Evolutionary conservation across 148 eudicot species (phyloP), one percentile per base, ranked within the genome.

Genomic region (Vaccinium darrowii): DNA sequence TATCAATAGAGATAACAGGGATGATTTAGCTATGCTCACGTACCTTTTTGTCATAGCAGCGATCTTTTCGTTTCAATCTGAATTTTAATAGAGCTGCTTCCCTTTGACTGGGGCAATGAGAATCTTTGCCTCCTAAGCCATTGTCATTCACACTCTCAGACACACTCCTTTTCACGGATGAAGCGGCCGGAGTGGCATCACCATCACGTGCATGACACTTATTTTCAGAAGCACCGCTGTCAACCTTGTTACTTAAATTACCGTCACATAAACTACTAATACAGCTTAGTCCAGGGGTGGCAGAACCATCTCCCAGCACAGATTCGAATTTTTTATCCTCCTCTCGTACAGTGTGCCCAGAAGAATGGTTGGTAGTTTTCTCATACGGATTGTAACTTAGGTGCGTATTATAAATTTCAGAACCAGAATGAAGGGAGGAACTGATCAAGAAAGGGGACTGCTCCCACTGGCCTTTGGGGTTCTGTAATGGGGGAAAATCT

Each of bases 31-130:
- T 13, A 69, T 11, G 30, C 43, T 27, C 19, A 30, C 74, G 30
- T 91, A 96, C 99, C 98, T 97, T 97, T 91, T 97, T 95, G 80
- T 93, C 98, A 83, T 81, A 97, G 93, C 98, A 97, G 88, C 99
- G 89, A 58, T 97, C 99, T 87, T 95, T 97, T 81, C 98, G 89
- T 91, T 94, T 97, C 91, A 94, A 84, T 2, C 98, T 93, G 84
- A 95, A 97, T 57, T 94, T 97, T 23, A 67, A 87, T 5, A 97
- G 90, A 82, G 98, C 99, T 14, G 93, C 98, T 88, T 93, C 97
- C 82, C 97, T 90, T 86, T 80, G 93, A 33, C 85, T 82, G 80
- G 93, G 89, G 50, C 92, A 86, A 43, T 86, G 90, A 30, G 43
- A 69, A 58, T 86, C 91, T 50, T 50, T 71, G 39, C 85, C 75